Evolutionary conservation across 2,329 filamentous ascomycete species (phyloP).

Genomic region (Daldinia eschscholtzii): DNA sequence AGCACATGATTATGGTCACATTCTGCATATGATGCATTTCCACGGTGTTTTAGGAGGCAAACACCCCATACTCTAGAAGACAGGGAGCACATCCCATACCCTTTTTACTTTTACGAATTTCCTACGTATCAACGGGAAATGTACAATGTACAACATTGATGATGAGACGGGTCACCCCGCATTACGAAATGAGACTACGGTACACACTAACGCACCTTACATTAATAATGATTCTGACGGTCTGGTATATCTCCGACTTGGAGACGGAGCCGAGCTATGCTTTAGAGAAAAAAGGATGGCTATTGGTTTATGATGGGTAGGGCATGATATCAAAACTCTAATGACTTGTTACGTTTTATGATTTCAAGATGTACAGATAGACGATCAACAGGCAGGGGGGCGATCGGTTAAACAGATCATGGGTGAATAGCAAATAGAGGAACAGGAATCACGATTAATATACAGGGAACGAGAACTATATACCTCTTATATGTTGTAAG

Average conservation of each 20-base stretch:
- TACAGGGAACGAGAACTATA: background rate
- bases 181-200: constrained; percentile 29
- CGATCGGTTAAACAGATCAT: background rate
- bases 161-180: constrained; percentile 23
- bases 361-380: constrained; percentile 33
- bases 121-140: constrained; percentile 21
- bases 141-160: constrained; percentile 42
- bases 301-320: constrained; percentile 28
- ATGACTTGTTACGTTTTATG: constrained; percentile 36
- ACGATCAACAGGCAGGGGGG: constrained; percentile 2
- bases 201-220: constrained; percentile 24
- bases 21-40: constrained; percentile 24
- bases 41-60: constrained; percentile 22
- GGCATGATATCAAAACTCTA: constrained; percentile 29
- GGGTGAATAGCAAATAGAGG: constrained; percentile 26
- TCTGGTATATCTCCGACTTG: constrained; percentile 25
- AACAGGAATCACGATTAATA: background rate
- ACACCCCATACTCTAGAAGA: constrained; percentile 22
- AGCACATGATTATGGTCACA: constrained; percentile 15
- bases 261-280: constrained; percentile 15
- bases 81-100: constrained; percentile 16
- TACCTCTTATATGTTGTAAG: background rate
- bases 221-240: constrained; percentile 33
- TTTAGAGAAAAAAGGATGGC: constrained; percentile 16
- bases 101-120: constrained; percentile 34